phyloP scores from a whole-genome alignment of 345 rosid genomes.

The Pistacia vera region DNA sequence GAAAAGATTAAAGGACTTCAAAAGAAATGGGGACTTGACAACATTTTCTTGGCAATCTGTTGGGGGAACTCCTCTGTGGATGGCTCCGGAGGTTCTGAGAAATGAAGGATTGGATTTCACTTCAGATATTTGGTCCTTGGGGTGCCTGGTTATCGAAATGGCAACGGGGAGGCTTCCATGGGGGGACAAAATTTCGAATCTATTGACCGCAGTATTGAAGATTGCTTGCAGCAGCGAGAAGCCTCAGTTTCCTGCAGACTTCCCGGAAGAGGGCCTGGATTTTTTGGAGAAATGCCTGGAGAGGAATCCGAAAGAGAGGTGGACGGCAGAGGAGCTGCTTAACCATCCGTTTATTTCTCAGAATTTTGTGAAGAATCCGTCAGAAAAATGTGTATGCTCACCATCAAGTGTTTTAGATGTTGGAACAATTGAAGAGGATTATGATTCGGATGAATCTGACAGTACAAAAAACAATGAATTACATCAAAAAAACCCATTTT shows the following conservation, averaged over 20 bases:
- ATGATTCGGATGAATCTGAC: conserved; percentile 15
- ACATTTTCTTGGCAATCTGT: conserved; percentile 9
- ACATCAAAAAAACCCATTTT: conserved; percentile 24
- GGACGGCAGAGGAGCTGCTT: conserved; percentile 37
- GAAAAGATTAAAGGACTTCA: conserved; percentile 13
- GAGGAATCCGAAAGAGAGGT: conserved; percentile 28
- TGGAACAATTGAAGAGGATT: conserved; percentile 2
- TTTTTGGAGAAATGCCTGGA: conserved; percentile 39
- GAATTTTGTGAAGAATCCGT: neutral
- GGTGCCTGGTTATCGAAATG: conserved; percentile 28
- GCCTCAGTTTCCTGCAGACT: conserved; percentile 32
- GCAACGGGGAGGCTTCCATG: too few species aligned
- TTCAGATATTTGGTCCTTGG: conserved; percentile 48
- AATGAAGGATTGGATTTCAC: conserved; percentile 28
- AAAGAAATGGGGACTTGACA: neutral
- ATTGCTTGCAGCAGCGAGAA: conserved; percentile 29
- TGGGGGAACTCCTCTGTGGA: conserved; percentile 43
- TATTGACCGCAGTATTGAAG: conserved; percentile 30
- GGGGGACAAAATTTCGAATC: conserved; percentile 15
- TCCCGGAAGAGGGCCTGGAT: conserved; percentile 32
- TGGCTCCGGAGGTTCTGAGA: conserved; percentile 48
- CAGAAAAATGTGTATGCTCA: conserved; percentile 7
- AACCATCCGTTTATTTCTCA: conserved; percentile 31
- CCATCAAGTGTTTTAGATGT: conserved; percentile 30
- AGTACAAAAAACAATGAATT: neutral